A percentile compares a stretch with the other conserved stretches of the same genome.
These are phyloP conservation scores for Pichia kudriavzevii DNA, from an alignment of 1,139 yeast genomes.

Conservation along the genomic window DNA sequence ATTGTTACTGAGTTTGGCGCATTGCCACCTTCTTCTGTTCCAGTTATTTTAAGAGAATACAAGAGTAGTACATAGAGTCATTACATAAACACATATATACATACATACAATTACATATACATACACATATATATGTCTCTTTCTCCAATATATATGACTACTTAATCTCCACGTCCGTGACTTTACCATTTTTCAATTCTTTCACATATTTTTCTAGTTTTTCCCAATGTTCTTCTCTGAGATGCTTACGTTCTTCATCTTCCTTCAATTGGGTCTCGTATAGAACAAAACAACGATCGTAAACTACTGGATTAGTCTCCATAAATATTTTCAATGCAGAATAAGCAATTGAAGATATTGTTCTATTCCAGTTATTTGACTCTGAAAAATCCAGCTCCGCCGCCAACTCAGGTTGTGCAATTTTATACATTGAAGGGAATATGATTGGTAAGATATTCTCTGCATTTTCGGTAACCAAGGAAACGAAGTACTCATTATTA, in stretches of 20 bases:
- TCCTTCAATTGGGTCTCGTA: conserved; percentile 72
- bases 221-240: conserved; percentile 71
- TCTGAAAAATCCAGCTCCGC: conserved; percentile 29
- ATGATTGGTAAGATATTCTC: conserved; percentile 90
- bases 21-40: conserved; percentile 94
- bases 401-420: conserved; percentile 40
- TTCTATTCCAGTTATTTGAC: conserved; percentile 66
- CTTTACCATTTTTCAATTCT: conserved; percentile 28
- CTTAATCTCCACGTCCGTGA: conserved; percentile 24
- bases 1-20: conserved; percentile 95
- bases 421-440: conserved; percentile 83
- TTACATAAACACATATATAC: background rate
- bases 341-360: conserved; percentile 84
- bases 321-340: conserved; percentile 87
- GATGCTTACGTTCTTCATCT: conserved; percentile 50
- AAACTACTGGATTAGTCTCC: conserved; percentile 87
- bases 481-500: conserved; percentile 90
- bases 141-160: conserved; percentile 3
- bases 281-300: conserved; percentile 84
- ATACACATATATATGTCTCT: background rate
- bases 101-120: background rate
- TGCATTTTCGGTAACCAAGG: conserved; percentile 80
- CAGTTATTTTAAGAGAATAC: conserved; percentile 90
- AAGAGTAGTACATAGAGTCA: conserved; percentile 38
- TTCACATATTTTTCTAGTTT: conserved; percentile 58